These are phyloP conservation scores for Eucalyptus cloeziana DNA, from an alignment of 345 rosid genomes.

Conservation along the genomic window DNA sequence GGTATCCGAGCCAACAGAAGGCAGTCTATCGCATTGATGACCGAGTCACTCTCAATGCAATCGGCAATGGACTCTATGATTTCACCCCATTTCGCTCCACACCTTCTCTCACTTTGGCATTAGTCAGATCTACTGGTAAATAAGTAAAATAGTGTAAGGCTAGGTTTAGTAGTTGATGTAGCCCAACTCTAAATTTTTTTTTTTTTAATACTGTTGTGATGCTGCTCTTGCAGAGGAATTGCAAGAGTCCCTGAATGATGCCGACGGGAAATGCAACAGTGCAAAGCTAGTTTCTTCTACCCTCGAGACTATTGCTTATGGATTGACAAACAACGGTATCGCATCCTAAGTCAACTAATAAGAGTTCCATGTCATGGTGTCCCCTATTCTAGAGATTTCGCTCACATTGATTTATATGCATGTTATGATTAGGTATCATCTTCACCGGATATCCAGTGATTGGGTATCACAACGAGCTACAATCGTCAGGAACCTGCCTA, in stretches of 20 bases:
- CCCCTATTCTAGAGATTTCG: neutral
- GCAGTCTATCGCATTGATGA: slow-evolving; percentile 53
- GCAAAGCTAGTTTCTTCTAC: slow-evolving; percentile 14
- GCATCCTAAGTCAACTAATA: neutral
- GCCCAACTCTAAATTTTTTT: no score
- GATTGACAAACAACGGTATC: slow-evolving; percentile 51
- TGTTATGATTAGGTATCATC: slow-evolving; percentile 12
- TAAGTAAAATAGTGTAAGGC: neutral
- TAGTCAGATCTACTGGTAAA: slow-evolving; percentile 40
- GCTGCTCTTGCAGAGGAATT: slow-evolving; percentile 27
- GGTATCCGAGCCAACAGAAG: slow-evolving; percentile 62
- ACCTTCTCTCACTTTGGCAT: slow-evolving; percentile 7
- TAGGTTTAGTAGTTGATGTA: no score
- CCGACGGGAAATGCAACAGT: slow-evolving; percentile 17
- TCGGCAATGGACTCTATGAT: slow-evolving; percentile 49
- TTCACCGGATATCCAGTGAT: slow-evolving; percentile 69
- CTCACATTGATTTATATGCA: neutral
- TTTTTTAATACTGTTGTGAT: neutral
- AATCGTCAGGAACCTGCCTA: slow-evolving; percentile 74
- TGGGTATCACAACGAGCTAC: slow-evolving; percentile 59
- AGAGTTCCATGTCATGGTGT: no score
- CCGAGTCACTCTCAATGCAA: slow-evolving; percentile 24
- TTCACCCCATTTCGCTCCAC: slow-evolving; percentile 46
- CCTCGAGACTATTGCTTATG: slow-evolving; percentile 17
- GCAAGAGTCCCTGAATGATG: slow-evolving; percentile 23